Percentiles rank a stretch among this genome's conserved stretches.
Conservation (phyloP, 352 stramenopile species). For the Peronospora destructor region DNA sequence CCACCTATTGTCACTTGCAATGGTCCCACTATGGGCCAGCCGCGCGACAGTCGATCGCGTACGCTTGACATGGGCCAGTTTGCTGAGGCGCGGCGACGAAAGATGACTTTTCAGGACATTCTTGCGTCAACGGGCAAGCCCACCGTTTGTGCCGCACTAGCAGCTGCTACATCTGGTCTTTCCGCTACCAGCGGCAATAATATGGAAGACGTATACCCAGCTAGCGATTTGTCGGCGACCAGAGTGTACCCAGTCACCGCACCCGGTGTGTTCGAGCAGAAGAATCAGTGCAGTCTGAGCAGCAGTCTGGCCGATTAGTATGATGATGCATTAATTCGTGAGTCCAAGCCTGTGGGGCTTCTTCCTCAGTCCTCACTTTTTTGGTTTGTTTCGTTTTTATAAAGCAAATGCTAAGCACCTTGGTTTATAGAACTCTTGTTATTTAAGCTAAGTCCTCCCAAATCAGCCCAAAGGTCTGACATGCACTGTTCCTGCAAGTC, state of each 20-base stretch:
- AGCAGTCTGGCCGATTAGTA: slow-evolving; percentile 40
- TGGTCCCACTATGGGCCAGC: slow-evolving; percentile 57
- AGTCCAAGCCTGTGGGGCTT: slow-evolving; percentile 9
- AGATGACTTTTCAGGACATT: slow-evolving; percentile 88
- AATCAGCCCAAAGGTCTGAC: slow-evolving; percentile 43
- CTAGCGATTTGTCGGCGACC: slow-evolving; percentile 15
- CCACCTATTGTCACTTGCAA: slow-evolving; percentile 19
- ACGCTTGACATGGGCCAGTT: slow-evolving; percentile 84
- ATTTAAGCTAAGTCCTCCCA: slow-evolving; percentile 38
- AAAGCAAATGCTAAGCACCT: slow-evolving; percentile 28
- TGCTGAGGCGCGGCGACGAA: slow-evolving; percentile 59
- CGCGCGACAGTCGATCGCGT: slow-evolving; percentile 72
- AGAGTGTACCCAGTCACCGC: slow-evolving; percentile 14
- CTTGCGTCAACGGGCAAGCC: slow-evolving; percentile 45
- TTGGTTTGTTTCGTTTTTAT: slow-evolving; percentile 23
- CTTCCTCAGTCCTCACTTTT: slow-evolving; percentile 10
- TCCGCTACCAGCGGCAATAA: slow-evolving; percentile 19
- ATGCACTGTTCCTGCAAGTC: slow-evolving; percentile 22
- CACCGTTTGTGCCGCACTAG: slow-evolving; percentile 6
- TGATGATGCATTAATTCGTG: slow-evolving; percentile 33
- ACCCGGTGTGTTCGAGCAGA: slow-evolving; percentile 20
- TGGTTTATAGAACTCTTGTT: slow-evolving; percentile 19
- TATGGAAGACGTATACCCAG: slow-evolving; percentile 52
- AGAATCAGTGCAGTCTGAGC: slow-evolving; percentile 22
- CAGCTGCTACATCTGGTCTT: slow-evolving; percentile 11